Evolutionary conservation across 2,329 filamentous ascomycete species (phyloP).

Genomic region (Epichloe coenophiala): DNA sequence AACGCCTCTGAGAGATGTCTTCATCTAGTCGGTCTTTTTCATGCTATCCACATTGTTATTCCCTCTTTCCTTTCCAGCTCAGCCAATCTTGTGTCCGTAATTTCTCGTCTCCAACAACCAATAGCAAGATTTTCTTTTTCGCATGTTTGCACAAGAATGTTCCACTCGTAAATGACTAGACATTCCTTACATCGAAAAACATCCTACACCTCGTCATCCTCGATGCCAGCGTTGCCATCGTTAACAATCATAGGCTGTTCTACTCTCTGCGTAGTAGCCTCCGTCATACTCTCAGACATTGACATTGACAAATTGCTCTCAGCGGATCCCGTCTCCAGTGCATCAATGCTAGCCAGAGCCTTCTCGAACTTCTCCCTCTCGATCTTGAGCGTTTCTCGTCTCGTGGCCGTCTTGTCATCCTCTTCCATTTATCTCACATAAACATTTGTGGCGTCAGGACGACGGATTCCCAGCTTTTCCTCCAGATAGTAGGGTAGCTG

Average conservation of each 20-base stretch:
- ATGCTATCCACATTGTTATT: not conserved
- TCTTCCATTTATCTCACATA: constrained; percentile 36
- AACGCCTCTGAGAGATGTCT: no score
- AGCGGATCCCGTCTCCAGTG: constrained; percentile 23
- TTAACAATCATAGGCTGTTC: not conserved
- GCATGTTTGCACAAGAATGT: not conserved
- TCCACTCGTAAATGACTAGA: not conserved
- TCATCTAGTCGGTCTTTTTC: no score
- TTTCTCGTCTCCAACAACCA: not conserved
- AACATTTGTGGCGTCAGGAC: constrained; percentile 14
- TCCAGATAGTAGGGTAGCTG: constrained; percentile 30
- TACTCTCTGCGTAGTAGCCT: constrained; percentile 7
- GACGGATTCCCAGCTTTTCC: constrained; percentile 27
- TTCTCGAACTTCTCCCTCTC: constrained; percentile 33
- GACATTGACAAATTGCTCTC: constrained; percentile 1
- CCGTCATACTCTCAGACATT: constrained; percentile 8
- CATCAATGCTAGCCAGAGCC: constrained; percentile 31
- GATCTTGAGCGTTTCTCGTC: constrained; percentile 26
- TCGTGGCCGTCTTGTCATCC: constrained; percentile 27
- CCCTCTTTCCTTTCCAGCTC: not conserved
- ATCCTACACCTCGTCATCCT: constrained; percentile 1
- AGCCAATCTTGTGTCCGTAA: not conserved
- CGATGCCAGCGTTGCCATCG: not conserved
- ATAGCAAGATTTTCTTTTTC: not conserved
- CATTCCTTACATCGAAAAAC: no score